phyloP scores from a whole-genome alignment of 2,329 filamentous ascomycete species.

The Fusarium subglutinans region DNA sequence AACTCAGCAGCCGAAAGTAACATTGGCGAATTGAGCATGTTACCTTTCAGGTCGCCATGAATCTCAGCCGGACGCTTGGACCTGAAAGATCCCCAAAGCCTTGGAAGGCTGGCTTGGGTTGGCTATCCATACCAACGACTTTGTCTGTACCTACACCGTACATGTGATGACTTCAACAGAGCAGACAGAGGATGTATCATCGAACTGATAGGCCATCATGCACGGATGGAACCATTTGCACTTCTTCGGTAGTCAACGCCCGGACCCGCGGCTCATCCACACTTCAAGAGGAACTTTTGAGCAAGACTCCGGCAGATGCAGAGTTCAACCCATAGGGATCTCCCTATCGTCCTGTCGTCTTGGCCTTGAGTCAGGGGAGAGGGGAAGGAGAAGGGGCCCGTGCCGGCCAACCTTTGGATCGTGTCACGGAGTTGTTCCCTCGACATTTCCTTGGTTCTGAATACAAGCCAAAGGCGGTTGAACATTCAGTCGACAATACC shows the following conservation, averaged over 20 bases:
- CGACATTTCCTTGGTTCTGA: background rate
- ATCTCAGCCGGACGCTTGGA: slow-evolving; percentile 25
- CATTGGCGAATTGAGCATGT: slow-evolving; percentile 22
- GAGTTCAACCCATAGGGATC: slow-evolving; percentile 25
- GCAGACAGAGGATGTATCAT: background rate
- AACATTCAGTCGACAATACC: slow-evolving; percentile 2
- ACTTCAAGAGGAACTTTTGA: slow-evolving; percentile 29
- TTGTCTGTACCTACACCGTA: slow-evolving; percentile 16
- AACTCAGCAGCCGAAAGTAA: slow-evolving; percentile 27
- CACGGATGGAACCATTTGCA: slow-evolving; percentile 5
- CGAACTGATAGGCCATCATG: slow-evolving; percentile 8
- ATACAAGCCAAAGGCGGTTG: slow-evolving; percentile 6
- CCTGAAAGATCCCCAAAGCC: slow-evolving; percentile 14
- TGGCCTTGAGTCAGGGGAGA: slow-evolving; percentile 27
- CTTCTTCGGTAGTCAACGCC: slow-evolving; percentile 25
- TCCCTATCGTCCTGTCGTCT: background rate
- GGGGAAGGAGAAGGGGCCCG: slow-evolving; percentile 5
- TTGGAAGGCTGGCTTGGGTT: background rate
- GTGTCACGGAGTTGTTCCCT: slow-evolving; percentile 13
- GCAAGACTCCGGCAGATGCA: slow-evolving; percentile 29
- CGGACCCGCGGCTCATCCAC: slow-evolving; percentile 28
- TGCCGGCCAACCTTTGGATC: slow-evolving; percentile 8
- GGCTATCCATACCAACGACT: background rate
- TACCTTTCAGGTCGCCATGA: slow-evolving; percentile 18
- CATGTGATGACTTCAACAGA: slow-evolving; percentile 13